Conservation (phyloP, 2,329 filamentous ascomycete genomes). For the Helotiales sp. region DNA sequence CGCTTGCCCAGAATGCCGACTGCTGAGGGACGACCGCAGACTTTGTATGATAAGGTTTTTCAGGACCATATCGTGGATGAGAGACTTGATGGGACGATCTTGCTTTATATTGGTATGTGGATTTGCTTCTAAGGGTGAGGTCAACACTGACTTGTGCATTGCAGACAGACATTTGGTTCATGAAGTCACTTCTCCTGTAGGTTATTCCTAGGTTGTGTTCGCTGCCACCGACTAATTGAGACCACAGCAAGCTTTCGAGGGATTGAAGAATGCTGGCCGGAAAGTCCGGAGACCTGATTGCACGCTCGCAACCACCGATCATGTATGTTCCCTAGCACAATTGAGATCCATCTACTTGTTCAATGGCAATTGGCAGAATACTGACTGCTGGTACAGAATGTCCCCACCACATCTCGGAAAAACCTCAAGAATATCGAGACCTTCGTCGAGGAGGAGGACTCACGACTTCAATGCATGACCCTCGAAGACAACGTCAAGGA, state of each 20-base stretch:
- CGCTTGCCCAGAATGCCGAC: conserved; percentile 67
- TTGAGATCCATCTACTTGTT: background rate
- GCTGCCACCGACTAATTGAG: conserved; percentile 32
- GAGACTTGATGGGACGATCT: conserved; percentile 88
- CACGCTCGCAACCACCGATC: conserved; percentile 94
- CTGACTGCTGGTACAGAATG: conserved; percentile 66
- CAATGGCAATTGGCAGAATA: background rate
- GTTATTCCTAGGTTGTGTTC: conserved; percentile 41
- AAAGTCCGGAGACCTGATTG: conserved; percentile 93
- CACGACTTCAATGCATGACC: conserved; percentile 89
- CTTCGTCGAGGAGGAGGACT: conserved; percentile 95
- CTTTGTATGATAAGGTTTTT: conserved; percentile 98
- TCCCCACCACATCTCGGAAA: conserved; percentile 89
- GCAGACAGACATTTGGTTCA: conserved; percentile 93
- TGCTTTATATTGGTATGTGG: conserved; percentile 86
- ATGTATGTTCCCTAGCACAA: conserved; percentile 65
- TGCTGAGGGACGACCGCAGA: conserved; percentile 73
- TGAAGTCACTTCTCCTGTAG: conserved; percentile 94
- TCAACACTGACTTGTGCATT: conserved; percentile 25
- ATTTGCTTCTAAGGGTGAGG: background rate
- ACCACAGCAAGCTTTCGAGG: conserved; percentile 90
- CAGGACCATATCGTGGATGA: conserved; percentile 93
- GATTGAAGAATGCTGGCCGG: conserved; percentile 85
- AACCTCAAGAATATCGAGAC: conserved; percentile 90
- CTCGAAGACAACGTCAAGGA: conserved; percentile 97